Conservation (phyloP, 1,284 basidiomycete genomes). For the Hymenochaete sp. region DNA sequence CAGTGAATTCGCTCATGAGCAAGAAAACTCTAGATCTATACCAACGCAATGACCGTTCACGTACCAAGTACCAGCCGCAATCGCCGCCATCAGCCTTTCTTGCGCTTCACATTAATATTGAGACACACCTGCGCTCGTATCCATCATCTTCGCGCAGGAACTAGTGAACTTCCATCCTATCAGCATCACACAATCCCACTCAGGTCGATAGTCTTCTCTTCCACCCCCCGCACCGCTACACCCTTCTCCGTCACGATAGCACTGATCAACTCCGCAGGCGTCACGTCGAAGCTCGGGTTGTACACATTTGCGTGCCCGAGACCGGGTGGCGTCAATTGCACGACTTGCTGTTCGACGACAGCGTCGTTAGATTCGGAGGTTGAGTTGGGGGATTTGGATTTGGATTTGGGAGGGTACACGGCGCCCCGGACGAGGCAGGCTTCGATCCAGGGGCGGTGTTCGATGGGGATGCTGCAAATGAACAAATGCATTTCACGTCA, state of each 20-base stretch:
- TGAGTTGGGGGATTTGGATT: slow-evolving; percentile 34
- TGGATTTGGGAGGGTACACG: slow-evolving; percentile 41
- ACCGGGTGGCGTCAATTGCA: slow-evolving; percentile 66
- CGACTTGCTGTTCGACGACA: slow-evolving; percentile 50
- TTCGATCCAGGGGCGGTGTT: slow-evolving; percentile 79
- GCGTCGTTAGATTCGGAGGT: too few species aligned
- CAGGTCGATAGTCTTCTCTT: slow-evolving; percentile 42
- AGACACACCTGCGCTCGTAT: too few species aligned
- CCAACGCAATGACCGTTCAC: too few species aligned
- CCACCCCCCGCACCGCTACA: slow-evolving; percentile 55
- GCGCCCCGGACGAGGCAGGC: slow-evolving; percentile 81
- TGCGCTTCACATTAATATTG: too few species aligned
- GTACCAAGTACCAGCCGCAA: too few species aligned
- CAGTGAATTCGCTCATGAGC: too few species aligned
- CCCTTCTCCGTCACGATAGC: slow-evolving; percentile 90
- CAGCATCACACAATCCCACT: slow-evolving; percentile 35
- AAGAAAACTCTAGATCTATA: too few species aligned
- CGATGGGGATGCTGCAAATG: slow-evolving; percentile 75
- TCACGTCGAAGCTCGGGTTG: slow-evolving; percentile 92
- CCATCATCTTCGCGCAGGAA: too few species aligned
- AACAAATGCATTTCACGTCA: background rate
- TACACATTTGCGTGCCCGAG: slow-evolving; percentile 54
- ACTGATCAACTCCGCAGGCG: slow-evolving; percentile 73
- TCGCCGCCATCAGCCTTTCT: too few species aligned
- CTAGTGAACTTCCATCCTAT: too few species aligned